Conservation (phyloP, 2,329 filamentous ascomycete species). For the Alternaria sp. region DNA sequence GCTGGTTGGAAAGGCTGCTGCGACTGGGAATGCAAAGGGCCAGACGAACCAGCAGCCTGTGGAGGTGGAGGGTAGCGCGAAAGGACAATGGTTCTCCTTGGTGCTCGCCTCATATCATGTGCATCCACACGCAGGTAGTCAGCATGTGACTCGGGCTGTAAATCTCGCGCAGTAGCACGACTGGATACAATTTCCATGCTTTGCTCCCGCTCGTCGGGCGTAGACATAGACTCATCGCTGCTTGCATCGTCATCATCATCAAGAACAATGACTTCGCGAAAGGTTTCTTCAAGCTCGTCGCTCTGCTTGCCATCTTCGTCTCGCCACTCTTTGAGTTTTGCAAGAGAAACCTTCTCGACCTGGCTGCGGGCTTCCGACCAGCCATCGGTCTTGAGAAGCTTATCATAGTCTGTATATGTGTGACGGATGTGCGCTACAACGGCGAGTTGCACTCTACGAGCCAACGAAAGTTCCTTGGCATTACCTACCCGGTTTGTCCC, state of each 20-base stretch:
- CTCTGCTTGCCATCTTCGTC: constrained; percentile 63
- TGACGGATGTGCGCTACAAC: constrained; percentile 71
- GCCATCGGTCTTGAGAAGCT: constrained; percentile 60
- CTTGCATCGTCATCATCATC: constrained; percentile 66
- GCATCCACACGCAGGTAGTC: constrained; percentile 24
- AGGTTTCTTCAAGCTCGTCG: constrained; percentile 67
- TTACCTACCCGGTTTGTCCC: constrained; percentile 67
- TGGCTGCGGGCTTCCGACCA: constrained; percentile 64
- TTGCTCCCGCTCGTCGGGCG: constrained; percentile 38
- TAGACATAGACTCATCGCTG: constrained; percentile 43
- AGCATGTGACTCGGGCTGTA: constrained; percentile 35
- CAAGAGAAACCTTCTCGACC: constrained; percentile 65
- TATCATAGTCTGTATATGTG: constrained; percentile 69
- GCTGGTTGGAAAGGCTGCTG: constrained; percentile 17
- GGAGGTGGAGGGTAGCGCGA: constrained; percentile 24
- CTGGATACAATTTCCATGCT: constrained; percentile 47
- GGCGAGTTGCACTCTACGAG: constrained; percentile 68
- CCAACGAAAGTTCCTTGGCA: constrained; percentile 62
- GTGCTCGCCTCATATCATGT: constrained; percentile 26
- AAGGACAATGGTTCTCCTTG: constrained; percentile 38
- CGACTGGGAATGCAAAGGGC: constrained; percentile 18
- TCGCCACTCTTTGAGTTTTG: constrained; percentile 69
- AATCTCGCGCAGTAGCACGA: constrained; percentile 44
- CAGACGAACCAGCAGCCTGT: constrained; percentile 11
- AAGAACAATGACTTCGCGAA: constrained; percentile 71